Conservation (phyloP, 345 rosid species). For the Cardamine resedifolia region DNA sequence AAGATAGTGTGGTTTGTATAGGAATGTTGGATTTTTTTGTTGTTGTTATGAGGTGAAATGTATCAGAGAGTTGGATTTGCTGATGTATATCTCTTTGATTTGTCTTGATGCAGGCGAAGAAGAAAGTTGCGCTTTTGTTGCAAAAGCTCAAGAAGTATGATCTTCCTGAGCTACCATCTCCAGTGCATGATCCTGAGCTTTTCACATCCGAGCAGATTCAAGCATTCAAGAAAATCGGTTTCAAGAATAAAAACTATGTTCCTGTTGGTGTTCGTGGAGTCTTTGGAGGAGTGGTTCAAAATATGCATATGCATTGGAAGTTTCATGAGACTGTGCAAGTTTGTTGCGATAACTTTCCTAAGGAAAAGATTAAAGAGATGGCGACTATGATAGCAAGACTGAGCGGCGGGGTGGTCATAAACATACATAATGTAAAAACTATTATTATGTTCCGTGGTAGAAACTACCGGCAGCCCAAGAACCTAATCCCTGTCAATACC, state of each 20-base stretch:
- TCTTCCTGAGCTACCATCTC: conserved; percentile 82
- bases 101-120: conserved; percentile 65
- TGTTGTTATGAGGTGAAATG: not conserved
- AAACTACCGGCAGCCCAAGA: conserved; percentile 94
- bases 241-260: conserved; percentile 84
- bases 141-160: conserved; percentile 96
- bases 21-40: not conserved
- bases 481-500: conserved; percentile 89
- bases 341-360: conserved; percentile 90
- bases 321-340: conserved; percentile 99
- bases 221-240: conserved; percentile 85
- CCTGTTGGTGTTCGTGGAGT: conserved; percentile 99
- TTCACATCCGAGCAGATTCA: conserved; percentile 80
- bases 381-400: conserved; percentile 85
- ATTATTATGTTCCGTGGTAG: conserved; percentile 97
- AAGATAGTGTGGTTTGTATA: not conserved
- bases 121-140: conserved; percentile 82
- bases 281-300: conserved; percentile 96
- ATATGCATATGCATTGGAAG: conserved; percentile 99
- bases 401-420: conserved; percentile 88
- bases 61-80: not conserved
- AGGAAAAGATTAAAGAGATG: conserved; percentile 95
- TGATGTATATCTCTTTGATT: not conserved
- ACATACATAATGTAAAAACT: conserved; percentile 85
- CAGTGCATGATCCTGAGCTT: conserved; percentile 92